phyloP scores from a whole-genome alignment of 192 early-diverging fungal genomes.

The Coemansia sp. region DNA sequence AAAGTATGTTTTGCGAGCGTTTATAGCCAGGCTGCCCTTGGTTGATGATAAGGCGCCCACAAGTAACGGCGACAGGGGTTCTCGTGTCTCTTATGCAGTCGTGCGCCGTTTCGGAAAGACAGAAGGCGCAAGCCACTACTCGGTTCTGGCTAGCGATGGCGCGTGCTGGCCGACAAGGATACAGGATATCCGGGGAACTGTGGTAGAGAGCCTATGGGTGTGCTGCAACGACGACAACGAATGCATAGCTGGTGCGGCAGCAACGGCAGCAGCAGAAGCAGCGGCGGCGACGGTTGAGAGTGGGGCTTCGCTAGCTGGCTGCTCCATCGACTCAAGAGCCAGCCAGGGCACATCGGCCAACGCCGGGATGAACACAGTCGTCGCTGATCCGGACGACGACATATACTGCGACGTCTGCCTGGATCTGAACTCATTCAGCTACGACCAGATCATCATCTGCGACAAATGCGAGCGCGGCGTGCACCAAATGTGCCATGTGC shows the following conservation, averaged over 20 bases:
- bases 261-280: neutral
- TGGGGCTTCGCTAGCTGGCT: neutral
- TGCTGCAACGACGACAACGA: constrained; percentile 40
- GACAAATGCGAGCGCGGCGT: constrained; percentile 49
- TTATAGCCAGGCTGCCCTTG: constrained; percentile 14
- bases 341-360: neutral
- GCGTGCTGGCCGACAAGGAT: constrained; percentile 22
- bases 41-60: neutral
- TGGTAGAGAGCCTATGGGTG: constrained; percentile 48
- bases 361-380: constrained; percentile 30
- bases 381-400: constrained; percentile 49
- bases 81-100: constrained; percentile 4
- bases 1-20: constrained; percentile 22
- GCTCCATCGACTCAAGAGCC: neutral
- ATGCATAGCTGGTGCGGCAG: constrained; percentile 4
- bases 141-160: constrained; percentile 22
- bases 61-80: neutral
- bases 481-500: constrained; percentile 50
- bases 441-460: constrained; percentile 53
- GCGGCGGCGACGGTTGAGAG: neutral
- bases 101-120: constrained; percentile 40
- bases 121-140: constrained; percentile 20
- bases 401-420: constrained; percentile 39
- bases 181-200: constrained; percentile 26
- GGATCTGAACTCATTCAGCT: constrained; percentile 24